Conservation (phyloP, 495 filamentous ascomycete species). For the Friedmanniomyces simplex region DNA sequence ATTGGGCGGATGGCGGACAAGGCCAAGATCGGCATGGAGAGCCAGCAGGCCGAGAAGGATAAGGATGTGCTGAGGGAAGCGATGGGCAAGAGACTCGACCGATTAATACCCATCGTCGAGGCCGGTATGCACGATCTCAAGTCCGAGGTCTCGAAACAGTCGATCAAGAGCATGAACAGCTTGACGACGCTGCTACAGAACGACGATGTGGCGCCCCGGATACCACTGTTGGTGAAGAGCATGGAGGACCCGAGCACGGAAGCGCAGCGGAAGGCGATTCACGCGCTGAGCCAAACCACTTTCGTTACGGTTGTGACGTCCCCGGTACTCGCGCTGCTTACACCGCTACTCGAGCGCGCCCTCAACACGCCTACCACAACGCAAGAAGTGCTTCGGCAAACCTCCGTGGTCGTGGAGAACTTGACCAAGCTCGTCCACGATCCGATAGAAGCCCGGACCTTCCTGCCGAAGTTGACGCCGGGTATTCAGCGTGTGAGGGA, state of each 20-base stretch:
- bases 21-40: constrained; percentile 71
- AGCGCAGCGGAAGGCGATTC: constrained; percentile 85
- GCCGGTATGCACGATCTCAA: constrained; percentile 94
- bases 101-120: constrained; percentile 85
- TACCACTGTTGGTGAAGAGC: constrained; percentile 84
- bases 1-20: constrained; percentile 87
- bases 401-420: constrained; percentile 96
- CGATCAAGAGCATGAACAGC: constrained; percentile 79
- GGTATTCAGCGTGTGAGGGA: constrained; percentile 83
- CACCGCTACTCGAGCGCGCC: constrained; percentile 84
- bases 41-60: constrained; percentile 65
- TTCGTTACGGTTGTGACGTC: constrained; percentile 96
- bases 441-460: constrained; percentile 87
- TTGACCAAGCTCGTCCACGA: constrained; percentile 97
- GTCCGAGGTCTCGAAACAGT: constrained; percentile 78
- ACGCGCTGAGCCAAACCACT: constrained; percentile 93
- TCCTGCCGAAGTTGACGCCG: constrained; percentile 89
- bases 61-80: constrained; percentile 82
- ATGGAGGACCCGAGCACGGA: constrained; percentile 92
- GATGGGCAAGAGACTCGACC: constrained; percentile 84
- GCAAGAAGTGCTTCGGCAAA: constrained; percentile 92
- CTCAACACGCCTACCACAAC: constrained; percentile 81
- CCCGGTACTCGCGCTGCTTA: constrained; percentile 90
- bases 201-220: constrained; percentile 88
- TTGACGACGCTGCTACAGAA: constrained; percentile 86